Evolutionary conservation across 1,139 yeast genomes (phyloP).

Genomic region (Scheffersomyces quercinus): DNA sequence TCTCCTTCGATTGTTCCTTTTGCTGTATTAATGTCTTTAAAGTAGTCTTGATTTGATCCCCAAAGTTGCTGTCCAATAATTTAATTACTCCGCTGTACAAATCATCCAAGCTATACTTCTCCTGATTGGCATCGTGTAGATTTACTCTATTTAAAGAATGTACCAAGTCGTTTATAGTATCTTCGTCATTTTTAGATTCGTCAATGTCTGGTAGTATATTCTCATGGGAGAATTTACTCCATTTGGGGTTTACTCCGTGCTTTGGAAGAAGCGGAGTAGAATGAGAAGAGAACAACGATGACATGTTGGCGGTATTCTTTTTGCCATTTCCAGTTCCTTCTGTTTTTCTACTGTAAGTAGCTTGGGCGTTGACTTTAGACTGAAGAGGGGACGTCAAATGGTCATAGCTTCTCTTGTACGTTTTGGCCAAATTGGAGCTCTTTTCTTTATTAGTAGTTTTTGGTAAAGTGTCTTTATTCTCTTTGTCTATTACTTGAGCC

Average conservation of each 20-base stretch:
- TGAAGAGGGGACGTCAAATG: no score
- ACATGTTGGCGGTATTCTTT: background rate
- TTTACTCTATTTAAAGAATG: background rate
- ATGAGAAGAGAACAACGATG: constrained; percentile 25
- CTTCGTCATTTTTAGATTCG: constrained; percentile 13
- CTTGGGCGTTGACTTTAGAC: no score
- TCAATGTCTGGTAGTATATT: constrained; percentile 8
- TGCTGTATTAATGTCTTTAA: background rate
- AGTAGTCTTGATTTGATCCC: background rate
- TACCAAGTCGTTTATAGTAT: constrained; percentile 14
- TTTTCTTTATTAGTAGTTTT: no score
- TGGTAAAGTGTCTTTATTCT: background rate
- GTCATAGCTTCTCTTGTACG: no score
- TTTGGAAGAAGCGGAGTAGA: constrained; percentile 29
- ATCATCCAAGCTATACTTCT: constrained; percentile 7
- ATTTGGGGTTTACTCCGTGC: constrained; percentile 5
- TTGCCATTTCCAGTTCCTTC: no score
- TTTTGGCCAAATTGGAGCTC: no score
- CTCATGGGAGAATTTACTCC: constrained; percentile 9
- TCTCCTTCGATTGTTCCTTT: constrained; percentile 1
- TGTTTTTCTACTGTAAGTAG: no score
- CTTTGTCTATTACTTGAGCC: constrained; percentile 19
- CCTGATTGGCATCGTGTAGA: background rate
- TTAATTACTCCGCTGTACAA: constrained; percentile 6
- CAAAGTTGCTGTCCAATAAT: constrained; percentile 1